Percentiles rank a stretch among this genome's conserved stretches.
Conservation (phyloP, 768 basidiomycete genomes). For the Pulveroboletus sp. region DNA sequence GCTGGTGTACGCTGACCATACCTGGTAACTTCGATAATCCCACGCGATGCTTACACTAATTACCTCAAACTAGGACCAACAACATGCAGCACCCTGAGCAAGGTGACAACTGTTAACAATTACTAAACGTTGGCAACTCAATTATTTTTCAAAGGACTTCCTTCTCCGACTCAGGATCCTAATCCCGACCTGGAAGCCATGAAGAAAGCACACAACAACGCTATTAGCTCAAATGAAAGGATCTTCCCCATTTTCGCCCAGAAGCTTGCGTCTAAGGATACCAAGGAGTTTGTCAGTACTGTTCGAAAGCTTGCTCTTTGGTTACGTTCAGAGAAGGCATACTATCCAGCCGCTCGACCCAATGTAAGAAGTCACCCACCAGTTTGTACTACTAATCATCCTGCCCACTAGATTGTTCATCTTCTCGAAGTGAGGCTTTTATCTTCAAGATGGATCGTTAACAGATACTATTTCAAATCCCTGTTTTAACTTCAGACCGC, state of each 20-base stretch:
- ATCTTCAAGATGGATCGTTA: background rate
- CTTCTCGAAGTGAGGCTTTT: slow-evolving; percentile 44
- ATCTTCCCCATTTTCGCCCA: slow-evolving; percentile 35
- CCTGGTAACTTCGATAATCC: too few relatives aligned
- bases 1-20: too few relatives aligned
- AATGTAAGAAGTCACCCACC: slow-evolving; percentile 36
- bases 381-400: slow-evolving; percentile 1
- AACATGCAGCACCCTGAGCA: slow-evolving; percentile 12
- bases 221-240: slow-evolving; percentile 32
- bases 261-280: slow-evolving; percentile 32
- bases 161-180: background rate
- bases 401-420: slow-evolving; percentile 43
- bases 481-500: slow-evolving; percentile 20
- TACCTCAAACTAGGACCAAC: background rate
- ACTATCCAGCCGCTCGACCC: slow-evolving; percentile 48
- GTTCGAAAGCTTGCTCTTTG: slow-evolving; percentile 42
- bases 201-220: slow-evolving; percentile 16
- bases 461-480: background rate
- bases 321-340: slow-evolving; percentile 48
- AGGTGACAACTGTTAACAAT: slow-evolving; percentile 4
- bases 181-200: slow-evolving; percentile 6
- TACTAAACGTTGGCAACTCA: background rate
- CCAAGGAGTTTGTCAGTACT: slow-evolving; percentile 16
- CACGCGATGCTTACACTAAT: too few relatives aligned
- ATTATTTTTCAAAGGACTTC: slow-evolving; percentile 4